These are phyloP conservation scores for Fusarium anthophilum DNA, from an alignment of 2,329 filamentous ascomycete species.

Conservation along the genomic window DNA sequence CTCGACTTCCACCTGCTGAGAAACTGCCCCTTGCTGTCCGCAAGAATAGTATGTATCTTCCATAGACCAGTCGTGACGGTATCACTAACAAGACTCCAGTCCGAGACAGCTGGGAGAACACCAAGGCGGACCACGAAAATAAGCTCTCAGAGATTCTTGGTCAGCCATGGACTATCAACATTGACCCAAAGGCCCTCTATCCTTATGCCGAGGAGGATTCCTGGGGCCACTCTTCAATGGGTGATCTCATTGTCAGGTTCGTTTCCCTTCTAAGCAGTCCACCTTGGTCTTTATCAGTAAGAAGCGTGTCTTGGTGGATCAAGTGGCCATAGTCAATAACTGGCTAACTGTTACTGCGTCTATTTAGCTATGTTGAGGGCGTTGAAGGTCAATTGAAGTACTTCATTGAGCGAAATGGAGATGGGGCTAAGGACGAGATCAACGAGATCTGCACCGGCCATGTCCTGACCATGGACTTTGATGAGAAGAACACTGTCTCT, in stretches of 20 bases:
- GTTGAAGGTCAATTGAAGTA: slow-evolving; percentile 53
- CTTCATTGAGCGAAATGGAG: slow-evolving; percentile 50
- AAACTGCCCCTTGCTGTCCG: slow-evolving; percentile 62
- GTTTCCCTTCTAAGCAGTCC: slow-evolving; percentile 4
- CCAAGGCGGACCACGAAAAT: slow-evolving; percentile 55
- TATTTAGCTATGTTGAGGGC: slow-evolving; percentile 55
- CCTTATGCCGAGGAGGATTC: slow-evolving; percentile 55
- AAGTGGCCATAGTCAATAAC: accelerated
- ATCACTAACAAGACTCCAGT: slow-evolving; percentile 47
- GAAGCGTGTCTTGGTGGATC: background rate
- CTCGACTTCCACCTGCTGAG: slow-evolving; percentile 55
- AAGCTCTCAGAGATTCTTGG: slow-evolving; percentile 57
- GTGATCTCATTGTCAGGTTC: slow-evolving; percentile 56
- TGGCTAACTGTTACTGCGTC: background rate
- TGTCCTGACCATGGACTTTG: slow-evolving; percentile 57
- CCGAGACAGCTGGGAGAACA: slow-evolving; percentile 62
- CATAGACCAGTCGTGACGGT: too few relatives aligned
- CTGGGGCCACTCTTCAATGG: slow-evolving; percentile 54
- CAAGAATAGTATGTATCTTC: slow-evolving; percentile 57
- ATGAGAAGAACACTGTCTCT: slow-evolving; percentile 52
- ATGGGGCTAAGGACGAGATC: slow-evolving; percentile 55
- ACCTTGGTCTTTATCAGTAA: accelerated
- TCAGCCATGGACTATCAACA: slow-evolving; percentile 60
- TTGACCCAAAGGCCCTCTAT: slow-evolving; percentile 58
- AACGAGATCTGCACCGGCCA: slow-evolving; percentile 58